phyloP scores from a whole-genome alignment of 192 early-diverging fungal genomes.

The Phycomyces blakesleeanus region DNA sequence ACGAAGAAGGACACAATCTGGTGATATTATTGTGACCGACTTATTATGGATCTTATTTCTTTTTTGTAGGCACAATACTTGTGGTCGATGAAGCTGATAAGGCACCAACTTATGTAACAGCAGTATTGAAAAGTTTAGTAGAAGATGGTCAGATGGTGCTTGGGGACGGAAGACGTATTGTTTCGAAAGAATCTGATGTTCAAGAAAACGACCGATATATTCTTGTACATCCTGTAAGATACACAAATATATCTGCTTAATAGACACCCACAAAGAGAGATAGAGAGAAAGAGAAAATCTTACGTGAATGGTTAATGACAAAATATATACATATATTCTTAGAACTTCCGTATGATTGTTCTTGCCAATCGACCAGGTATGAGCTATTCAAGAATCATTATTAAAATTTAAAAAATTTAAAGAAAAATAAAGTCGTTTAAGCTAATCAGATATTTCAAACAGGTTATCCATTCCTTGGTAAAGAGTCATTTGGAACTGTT shows the following conservation, averaged over 20 bases:
- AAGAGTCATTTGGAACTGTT: too few relatives aligned
- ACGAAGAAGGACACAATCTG: neutral
- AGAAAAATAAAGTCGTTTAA: neutral
- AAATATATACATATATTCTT: neutral
- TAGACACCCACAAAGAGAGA: too few relatives aligned
- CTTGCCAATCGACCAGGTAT: constrained; percentile 76
- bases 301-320: neutral
- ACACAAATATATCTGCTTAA: too few relatives aligned
- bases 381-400: neutral
- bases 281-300: neutral
- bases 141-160: constrained; percentile 80
- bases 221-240: constrained; percentile 40
- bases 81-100: constrained; percentile 85
- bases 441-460: neutral
- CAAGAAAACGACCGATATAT: constrained; percentile 44
- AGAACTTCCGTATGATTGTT: constrained; percentile 79
- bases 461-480: constrained; percentile 38
- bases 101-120: constrained; percentile 75
- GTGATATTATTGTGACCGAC: neutral
- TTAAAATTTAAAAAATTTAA: too few relatives aligned
- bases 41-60: neutral
- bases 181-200: constrained; percentile 42
- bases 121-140: constrained; percentile 66
- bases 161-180: constrained; percentile 70
- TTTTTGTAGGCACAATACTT: constrained; percentile 61